Evolutionary conservation across 2,329 filamentous ascomycete species (phyloP), one percentile per base, ranked within the genome.

Genomic region (Dactylellina cionopaga): DNA sequence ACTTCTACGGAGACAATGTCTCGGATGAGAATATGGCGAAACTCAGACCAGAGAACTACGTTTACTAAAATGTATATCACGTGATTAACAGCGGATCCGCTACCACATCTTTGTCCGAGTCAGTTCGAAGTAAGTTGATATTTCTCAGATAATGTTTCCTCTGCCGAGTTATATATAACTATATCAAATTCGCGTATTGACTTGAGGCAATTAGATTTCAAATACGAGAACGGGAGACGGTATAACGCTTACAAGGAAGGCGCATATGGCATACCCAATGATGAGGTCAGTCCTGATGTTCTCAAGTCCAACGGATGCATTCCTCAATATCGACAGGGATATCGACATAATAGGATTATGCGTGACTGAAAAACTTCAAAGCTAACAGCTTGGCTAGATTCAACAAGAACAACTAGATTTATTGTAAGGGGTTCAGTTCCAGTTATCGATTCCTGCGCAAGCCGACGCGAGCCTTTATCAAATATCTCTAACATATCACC

Each of bases 191-290:
- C 11, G 24, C 31, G 19, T 37, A 7, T n/a, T 72, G 22, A 64
- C 22, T 25, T 35, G 6, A 29, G 17, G 4, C 1, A 6, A n/a
- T n/a, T 46, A 74, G 69, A 62, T 41, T 74, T 68, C 27, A 60
- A 62, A 58, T 77, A 75, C 44, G 75, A 77, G 56, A 76, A 77
- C 44, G 76, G 76, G 6, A 66, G 84, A 63, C 81, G 84, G 31
- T 85, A 85, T 75, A 83, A 85, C 75, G 81, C 80, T 25, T 84
- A 83, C 70, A 77, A 82, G 3, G 80, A 81, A 27, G 82, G 81
- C 7, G 80, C 81, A 55, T 85, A 85, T 71, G 82, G 83, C n/a
- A 76, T 85, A 15, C 84, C 84, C 10, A 85, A 85, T 74, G 84
- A 85, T 66, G 83, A 85, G 11, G 56, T 70, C n/a, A 33, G 59